Evolutionary conservation across 148 eudicot genomes (phyloP).

Genomic region (Vaccinium corymbosum): DNA sequence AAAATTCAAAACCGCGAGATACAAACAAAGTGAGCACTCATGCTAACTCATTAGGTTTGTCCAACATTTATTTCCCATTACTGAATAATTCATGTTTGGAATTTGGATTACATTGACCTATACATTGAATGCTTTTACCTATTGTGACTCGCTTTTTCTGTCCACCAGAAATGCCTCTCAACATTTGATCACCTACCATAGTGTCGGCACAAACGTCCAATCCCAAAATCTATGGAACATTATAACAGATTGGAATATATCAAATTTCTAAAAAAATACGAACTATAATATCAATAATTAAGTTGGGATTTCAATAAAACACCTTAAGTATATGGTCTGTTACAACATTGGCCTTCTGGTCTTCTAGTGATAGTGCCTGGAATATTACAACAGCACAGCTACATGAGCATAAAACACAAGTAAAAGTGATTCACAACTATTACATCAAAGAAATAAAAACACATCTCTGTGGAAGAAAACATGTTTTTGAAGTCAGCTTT

Average conservation of each 20-base stretch:
- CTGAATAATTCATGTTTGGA: neutral
- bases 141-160: conserved; percentile 59
- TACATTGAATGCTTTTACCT: conserved; percentile 25
- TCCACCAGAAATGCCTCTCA: conserved; percentile 66
- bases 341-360: conserved; percentile 12
- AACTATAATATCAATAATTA: neutral
- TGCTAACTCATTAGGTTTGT: neutral
- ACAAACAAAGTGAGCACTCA: neutral
- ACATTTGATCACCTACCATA: conserved; percentile 57
- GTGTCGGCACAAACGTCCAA: conserved; percentile 64
- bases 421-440: neutral
- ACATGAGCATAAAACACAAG: neutral
- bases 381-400: neutral
- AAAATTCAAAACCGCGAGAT: neutral
- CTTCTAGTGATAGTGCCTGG: conserved; percentile 18
- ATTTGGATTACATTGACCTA: neutral
- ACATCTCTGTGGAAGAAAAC: no score
- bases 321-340: conserved; percentile 22
- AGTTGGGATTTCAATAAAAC: neutral
- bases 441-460: neutral
- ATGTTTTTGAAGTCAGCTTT: no score
- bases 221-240: conserved; percentile 45
- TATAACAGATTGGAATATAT: neutral
- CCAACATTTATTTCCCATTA: neutral
- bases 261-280: neutral